Evolutionary conservation across 2,329 filamentous ascomycete genomes (phyloP).

Genomic region (Clarireedia monteithiana): DNA sequence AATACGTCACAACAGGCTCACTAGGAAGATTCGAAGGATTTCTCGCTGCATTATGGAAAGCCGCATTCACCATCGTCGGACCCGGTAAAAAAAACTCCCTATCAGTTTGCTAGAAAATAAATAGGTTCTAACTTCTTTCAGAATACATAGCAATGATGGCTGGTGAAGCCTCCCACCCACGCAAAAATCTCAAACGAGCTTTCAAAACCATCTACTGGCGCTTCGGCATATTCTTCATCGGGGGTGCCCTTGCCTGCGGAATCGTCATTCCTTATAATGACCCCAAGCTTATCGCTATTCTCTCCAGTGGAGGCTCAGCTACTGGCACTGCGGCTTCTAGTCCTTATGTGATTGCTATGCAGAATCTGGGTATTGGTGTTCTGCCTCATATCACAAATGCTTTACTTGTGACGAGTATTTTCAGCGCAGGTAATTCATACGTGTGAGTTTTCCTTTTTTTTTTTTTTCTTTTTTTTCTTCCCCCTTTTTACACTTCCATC

Average conservation of each 20-base stretch:
- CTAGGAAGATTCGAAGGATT: conserved; percentile 66
- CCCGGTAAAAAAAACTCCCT: conserved; percentile 29
- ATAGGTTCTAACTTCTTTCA: not conserved
- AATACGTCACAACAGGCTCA: conserved; percentile 52
- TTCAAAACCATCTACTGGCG: conserved; percentile 70
- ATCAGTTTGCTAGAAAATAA: not conserved
- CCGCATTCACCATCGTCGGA: conserved; percentile 37
- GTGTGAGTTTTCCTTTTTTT: conserved; percentile 25
- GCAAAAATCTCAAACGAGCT: conserved; percentile 55
- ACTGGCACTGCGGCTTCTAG: conserved; percentile 35
- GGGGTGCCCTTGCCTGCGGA: conserved; percentile 58
- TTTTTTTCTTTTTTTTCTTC: not conserved
- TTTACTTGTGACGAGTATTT: conserved; percentile 53
- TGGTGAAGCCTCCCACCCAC: conserved; percentile 59
- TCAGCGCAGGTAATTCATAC: conserved; percentile 53
- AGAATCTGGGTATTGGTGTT: conserved; percentile 54
- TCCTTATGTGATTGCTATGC: conserved; percentile 51
- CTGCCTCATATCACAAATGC: conserved; percentile 64
- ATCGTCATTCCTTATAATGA: conserved; percentile 62
- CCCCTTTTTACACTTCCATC: too few relatives aligned
- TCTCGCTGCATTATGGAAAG: conserved; percentile 42
- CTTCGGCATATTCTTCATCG: conserved; percentile 62
- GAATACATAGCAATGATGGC: conserved; percentile 59
- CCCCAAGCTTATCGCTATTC: conserved; percentile 37
- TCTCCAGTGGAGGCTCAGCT: conserved; percentile 35